Evolutionary conservation across 2,329 filamentous ascomycete species (phyloP).

Genomic region (Pezicula carpinea): DNA sequence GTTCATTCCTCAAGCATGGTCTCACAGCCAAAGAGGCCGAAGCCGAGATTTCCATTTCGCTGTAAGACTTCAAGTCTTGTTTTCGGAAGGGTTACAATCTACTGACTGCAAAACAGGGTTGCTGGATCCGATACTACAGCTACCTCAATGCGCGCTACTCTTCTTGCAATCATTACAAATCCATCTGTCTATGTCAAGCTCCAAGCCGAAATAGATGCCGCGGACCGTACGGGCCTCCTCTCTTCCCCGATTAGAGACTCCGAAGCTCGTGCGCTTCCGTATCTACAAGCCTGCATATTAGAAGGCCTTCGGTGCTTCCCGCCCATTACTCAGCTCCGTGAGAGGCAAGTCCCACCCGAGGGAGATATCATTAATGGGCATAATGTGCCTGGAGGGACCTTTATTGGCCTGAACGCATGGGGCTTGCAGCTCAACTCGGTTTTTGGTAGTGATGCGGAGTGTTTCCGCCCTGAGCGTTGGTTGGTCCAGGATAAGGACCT

Average conservation of each 20-base stretch:
- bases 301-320: conserved; percentile 37
- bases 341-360: conserved; percentile 38
- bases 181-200: conserved; percentile 41
- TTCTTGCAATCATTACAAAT: conserved; percentile 48
- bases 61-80: too few species aligned
- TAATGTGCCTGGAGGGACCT: conserved; percentile 35
- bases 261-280: conserved; percentile 2
- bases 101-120: conserved; percentile 27
- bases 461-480: conserved; percentile 45
- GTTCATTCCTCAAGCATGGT: conserved; percentile 41
- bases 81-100: too few species aligned
- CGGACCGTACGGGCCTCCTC: conserved; percentile 32
- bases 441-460: conserved; percentile 35
- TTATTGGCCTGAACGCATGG: conserved; percentile 39
- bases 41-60: not conserved
- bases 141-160: conserved; percentile 45
- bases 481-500: conserved; percentile 32
- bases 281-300: conserved; percentile 38
- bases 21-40: conserved; percentile 6
- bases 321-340: conserved; percentile 33
- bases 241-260: conserved; percentile 14
- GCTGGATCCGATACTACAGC: conserved; percentile 55
- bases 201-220: conserved; percentile 38
- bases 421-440: conserved; percentile 35
- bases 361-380: conserved; percentile 37